Evolutionary conservation across 345 rosid genomes (phyloP).

Genomic region (Xanthoceras sorbifolium): DNA sequence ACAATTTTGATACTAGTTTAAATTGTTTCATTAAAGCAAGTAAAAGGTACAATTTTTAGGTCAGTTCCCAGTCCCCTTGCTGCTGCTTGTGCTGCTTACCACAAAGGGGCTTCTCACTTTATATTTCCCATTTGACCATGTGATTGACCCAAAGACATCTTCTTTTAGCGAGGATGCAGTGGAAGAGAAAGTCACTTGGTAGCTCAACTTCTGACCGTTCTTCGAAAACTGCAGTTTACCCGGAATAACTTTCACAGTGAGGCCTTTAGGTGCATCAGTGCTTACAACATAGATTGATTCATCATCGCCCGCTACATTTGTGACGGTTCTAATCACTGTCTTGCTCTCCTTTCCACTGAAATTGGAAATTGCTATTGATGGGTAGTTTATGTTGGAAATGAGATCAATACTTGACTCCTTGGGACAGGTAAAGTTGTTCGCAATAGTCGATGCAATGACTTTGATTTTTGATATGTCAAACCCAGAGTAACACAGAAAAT

Average conservation of each 20-base stretch:
- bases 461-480: conserved; percentile 46
- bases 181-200: conserved; percentile 46
- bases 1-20: neutral
- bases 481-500: conserved; percentile 70
- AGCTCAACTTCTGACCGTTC: conserved; percentile 49
- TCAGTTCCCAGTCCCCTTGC: neutral
- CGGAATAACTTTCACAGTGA: conserved; percentile 49
- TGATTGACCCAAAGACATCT: conserved; percentile 66
- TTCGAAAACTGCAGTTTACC: conserved; percentile 42
- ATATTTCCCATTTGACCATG: conserved; percentile 56
- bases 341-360: conserved; percentile 41
- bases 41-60: neutral
- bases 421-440: conserved; percentile 55
- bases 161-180: conserved; percentile 18
- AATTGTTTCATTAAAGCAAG: neutral
- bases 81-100: conserved; percentile 30
- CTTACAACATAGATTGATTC: conserved; percentile 37
- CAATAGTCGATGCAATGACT: conserved; percentile 38
- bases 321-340: conserved; percentile 54
- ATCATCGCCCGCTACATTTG: conserved; percentile 65
- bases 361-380: conserved; percentile 62
- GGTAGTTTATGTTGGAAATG: conserved; percentile 69
- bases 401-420: conserved; percentile 44
- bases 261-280: conserved; percentile 35
- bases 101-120: conserved; percentile 62